Percentiles rank a stretch among this genome's conserved stretches.
phyloP scores from a whole-genome alignment of 345 rosid species.

The Euclidium syriacum region DNA sequence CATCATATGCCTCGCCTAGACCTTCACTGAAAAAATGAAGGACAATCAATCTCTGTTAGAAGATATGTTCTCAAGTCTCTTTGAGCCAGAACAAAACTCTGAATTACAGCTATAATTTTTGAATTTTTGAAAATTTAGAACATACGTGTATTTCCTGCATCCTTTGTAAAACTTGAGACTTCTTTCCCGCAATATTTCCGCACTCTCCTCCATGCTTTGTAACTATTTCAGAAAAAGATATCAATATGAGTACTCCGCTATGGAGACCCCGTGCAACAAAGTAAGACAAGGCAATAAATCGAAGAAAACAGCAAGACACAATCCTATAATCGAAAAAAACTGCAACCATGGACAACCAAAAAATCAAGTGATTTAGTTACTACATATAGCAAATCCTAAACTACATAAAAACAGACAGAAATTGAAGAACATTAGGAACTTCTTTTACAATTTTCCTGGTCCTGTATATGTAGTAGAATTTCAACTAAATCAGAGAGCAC shows the following conservation, averaged over 20 bases:
- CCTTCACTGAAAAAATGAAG: conserved; percentile 67
- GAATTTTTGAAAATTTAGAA: neutral
- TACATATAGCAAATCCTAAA: neutral
- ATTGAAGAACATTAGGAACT: neutral
- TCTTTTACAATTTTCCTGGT: neutral
- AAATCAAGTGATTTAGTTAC: neutral
- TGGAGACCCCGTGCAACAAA: neutral
- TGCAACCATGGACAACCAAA: neutral
- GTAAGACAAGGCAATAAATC: neutral
- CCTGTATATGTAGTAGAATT: neutral
- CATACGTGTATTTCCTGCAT: conserved; percentile 96
- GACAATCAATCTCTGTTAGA: neutral
- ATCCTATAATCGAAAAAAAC: neutral
- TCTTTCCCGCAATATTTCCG: conserved; percentile 79
- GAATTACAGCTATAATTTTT: neutral
- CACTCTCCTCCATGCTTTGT: conserved; percentile 87
- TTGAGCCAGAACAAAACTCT: conserved; percentile 9
- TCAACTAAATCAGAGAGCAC: neutral
- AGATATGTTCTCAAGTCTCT: neutral
- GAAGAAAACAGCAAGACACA: neutral
- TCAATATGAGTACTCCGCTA: neutral
- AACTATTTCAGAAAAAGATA: conserved; percentile 46
- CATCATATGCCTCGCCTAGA: conserved; percentile 95
- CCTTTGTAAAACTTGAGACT: conserved; percentile 95
- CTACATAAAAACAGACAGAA: conserved; percentile 2